Evolutionary conservation across 148 eudicot species (phyloP).

Genomic region (Salicornia ramosissima): DNA sequence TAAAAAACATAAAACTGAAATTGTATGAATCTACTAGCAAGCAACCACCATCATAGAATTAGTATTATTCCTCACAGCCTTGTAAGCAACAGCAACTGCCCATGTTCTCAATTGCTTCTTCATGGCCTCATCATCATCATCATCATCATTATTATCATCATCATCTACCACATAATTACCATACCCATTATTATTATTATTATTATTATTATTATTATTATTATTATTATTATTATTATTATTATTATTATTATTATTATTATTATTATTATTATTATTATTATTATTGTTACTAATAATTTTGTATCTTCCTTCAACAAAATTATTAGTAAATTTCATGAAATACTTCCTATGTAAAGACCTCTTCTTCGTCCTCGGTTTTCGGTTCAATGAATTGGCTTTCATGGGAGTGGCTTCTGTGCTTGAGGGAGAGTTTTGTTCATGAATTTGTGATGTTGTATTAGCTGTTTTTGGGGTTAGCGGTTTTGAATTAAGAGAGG

Average conservation of each 20-base stretch:
- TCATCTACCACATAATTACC: constrained; percentile 2
- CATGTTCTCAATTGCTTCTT: constrained; percentile 25
- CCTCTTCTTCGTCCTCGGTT: neutral
- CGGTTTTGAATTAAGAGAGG: neutral
- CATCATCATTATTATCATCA: too few relatives aligned
- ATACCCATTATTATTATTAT: neutral
- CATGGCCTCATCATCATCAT: constrained; percentile 3
- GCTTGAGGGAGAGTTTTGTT: neutral
- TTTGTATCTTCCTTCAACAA: neutral
- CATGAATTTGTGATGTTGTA: neutral
- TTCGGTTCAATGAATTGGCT: neutral
- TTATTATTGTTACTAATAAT: neutral
- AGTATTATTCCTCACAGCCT: neutral
- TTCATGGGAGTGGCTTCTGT: neutral
- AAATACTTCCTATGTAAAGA: neutral
- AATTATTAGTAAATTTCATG: neutral
- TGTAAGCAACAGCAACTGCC: constrained; percentile 25
- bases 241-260: neutral
- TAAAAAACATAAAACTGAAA: neutral
- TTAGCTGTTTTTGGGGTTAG: neutral
- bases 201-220: too few relatives aligned
- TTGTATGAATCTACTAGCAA: neutral
- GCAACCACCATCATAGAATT: neutral
- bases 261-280: too few relatives aligned
- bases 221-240: neutral